These are phyloP conservation scores for Botrytis elliptica DNA, from an alignment of 2,329 filamentous ascomycete genomes.

Conservation along the genomic window DNA sequence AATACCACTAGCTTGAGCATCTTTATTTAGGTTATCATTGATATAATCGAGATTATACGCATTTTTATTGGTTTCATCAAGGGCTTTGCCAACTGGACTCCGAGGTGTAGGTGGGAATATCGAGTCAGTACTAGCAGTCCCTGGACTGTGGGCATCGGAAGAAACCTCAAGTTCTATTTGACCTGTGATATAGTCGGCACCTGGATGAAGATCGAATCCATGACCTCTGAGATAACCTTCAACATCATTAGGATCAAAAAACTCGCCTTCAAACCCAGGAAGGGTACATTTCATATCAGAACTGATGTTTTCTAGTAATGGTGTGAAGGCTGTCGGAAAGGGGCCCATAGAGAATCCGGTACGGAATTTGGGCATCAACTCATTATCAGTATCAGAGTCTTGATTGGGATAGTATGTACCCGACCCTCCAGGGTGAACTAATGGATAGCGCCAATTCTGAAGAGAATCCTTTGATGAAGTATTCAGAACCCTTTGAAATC, in stretches of 20 bases:
- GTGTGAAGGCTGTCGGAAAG: slow-evolving; percentile 44
- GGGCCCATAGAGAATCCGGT: slow-evolving; percentile 50
- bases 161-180: slow-evolving; percentile 47
- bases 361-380: slow-evolving; percentile 34
- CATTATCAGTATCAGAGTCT: slow-evolving; percentile 27
- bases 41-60: not conserved
- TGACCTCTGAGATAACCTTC: slow-evolving; percentile 68
- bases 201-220: slow-evolving; percentile 61
- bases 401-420: slow-evolving; percentile 59
- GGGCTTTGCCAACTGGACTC: slow-evolving; percentile 24
- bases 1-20: not conserved
- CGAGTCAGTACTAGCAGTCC: slow-evolving; percentile 25
- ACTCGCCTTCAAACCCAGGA: slow-evolving; percentile 68
- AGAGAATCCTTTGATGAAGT: slow-evolving; percentile 46
- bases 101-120: slow-evolving; percentile 29
- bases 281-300: slow-evolving; percentile 52
- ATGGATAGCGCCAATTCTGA: slow-evolving; percentile 58
- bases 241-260: slow-evolving; percentile 75
- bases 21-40: not conserved
- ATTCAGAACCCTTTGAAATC: slow-evolving; percentile 39
- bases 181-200: slow-evolving; percentile 58
- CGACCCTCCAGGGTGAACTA: slow-evolving; percentile 64
- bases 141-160: slow-evolving; percentile 21
- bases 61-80: slow-evolving; percentile 12
- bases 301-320: slow-evolving; percentile 47